A percentile compares a stretch with the other conserved stretches of the same genome.
phyloP scores from a whole-genome alignment of 768 basidiomycete species.

The Sporobolomyces pararoseus region DNA sequence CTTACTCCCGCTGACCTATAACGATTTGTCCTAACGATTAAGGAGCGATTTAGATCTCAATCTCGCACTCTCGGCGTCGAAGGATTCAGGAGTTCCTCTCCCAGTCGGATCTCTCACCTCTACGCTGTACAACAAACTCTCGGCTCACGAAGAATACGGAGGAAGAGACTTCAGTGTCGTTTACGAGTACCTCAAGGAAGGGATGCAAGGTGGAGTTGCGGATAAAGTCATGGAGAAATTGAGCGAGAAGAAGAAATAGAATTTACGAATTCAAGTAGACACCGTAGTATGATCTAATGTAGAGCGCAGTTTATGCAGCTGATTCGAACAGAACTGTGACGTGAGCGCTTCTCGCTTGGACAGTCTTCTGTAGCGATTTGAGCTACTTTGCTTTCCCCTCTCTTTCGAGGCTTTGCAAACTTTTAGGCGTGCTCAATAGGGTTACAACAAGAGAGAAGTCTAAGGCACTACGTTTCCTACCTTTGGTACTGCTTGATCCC shows the following conservation, averaged over 20 bases:
- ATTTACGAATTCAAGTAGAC: no score
- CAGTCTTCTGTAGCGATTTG: no score
- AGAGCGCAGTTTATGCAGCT: no score
- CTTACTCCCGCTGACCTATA: no score
- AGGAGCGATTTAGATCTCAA: slow-evolving; percentile 88
- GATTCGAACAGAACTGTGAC: no score
- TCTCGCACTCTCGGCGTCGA: slow-evolving; percentile 63
- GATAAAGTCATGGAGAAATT: background rate
- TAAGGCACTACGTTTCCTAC: slow-evolving; percentile 27
- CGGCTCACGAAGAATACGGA: slow-evolving; percentile 60
- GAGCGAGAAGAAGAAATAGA: background rate
- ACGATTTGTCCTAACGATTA: no score
- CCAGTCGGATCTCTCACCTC: slow-evolving; percentile 67
- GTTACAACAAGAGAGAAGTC: no score
- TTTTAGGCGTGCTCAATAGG: no score
- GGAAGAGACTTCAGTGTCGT: slow-evolving; percentile 77
- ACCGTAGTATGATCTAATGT: no score
- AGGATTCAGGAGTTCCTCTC: slow-evolving; percentile 55
- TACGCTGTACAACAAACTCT: slow-evolving; percentile 60
- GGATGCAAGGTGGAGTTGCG: slow-evolving; percentile 16
- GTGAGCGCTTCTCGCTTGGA: no score
- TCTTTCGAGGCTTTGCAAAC: no score
- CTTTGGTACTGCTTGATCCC: slow-evolving; percentile 76
- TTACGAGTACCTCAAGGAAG: slow-evolving; percentile 60
- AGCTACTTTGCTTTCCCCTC: no score